Base-by-base conservation (phyloP, 2,329 filamentous ascomycete species). In the Talaromyces islandicus region DNA sequence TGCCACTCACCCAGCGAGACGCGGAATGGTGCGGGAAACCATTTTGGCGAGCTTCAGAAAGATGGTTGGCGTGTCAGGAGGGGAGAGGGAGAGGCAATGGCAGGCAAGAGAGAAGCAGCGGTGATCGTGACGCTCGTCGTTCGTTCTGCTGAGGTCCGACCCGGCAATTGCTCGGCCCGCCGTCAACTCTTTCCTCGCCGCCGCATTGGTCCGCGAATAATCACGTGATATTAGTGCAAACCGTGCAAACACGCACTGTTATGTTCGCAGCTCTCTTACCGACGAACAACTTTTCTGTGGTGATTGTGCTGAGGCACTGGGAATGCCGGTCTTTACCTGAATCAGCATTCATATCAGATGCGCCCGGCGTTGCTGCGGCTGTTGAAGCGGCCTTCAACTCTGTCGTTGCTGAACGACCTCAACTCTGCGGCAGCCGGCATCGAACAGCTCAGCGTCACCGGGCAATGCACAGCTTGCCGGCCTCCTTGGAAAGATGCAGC, bases 281-380 rank as follows among this genome's bases (percentile, higher is more conserved):
- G 38, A 43, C 38, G n/a, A 17, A 43, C 38, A 19, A 43, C 10
- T 19, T 43, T n/a, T 35, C 12, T 35, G 43, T 24, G 43, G 9
- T 46, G 43, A 46, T 46, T 46, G 43, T 24, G 43, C 43, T 24
- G 9, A 24, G 10, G 43, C 43, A 46, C 17, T 46, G 43, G 2
- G n/a, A 46, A 19, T 19, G n/a, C 21, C 43, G 43, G n/a, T 46
- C n/a, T 46, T 24, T 12, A 46, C 4, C n/a, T 46, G 19, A 46
- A 21, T 7, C 21, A 19, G 19, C 7, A 61, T 60, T 48, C 61
- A 67, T 55, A 62, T 69, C 66, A 63, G 64, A 78, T 78, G 75
- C 74, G 75, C 67, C 70, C 73, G 69, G 75, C 74, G 69, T 70
- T 77, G 70, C 70, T 75, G 68, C 72, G 73, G 69, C 66, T 77